Conservation (phyloP, 1,284 basidiomycete genomes). For the Cutaneotrichosporon mucoides region DNA sequence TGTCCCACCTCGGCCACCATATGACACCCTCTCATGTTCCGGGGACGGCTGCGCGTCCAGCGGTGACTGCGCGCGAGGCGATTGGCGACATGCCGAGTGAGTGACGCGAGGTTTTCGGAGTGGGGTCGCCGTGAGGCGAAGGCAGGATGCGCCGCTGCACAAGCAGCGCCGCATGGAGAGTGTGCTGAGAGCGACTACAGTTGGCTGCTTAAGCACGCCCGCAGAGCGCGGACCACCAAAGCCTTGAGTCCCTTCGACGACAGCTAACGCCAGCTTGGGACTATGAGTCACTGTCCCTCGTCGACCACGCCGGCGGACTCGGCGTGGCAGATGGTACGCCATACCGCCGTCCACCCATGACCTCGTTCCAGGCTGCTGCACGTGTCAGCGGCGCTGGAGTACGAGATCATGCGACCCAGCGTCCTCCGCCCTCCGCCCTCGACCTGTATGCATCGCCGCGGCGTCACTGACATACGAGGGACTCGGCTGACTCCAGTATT, state of each 20-base stretch:
- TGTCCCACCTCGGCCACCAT: too few relatives aligned
- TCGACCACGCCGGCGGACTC: background rate
- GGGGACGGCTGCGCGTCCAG: conserved; percentile 1
- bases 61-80: conserved; percentile 27
- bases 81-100: conserved; percentile 31
- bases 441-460: background rate
- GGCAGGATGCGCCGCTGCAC: too few relatives aligned
- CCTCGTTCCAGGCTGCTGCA: conserved; percentile 16
- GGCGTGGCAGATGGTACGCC: conserved; percentile 8
- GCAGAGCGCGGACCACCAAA: background rate
- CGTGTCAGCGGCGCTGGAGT: background rate
- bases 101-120: background rate
- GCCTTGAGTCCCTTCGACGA: background rate
- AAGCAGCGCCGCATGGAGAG: too few relatives aligned
- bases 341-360: conserved; percentile 12
- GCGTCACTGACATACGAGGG: too few relatives aligned
- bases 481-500: background rate
- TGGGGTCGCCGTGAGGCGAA: too few relatives aligned
- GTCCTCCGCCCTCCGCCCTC: background rate
- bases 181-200: too few relatives aligned
- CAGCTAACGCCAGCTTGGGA: background rate
- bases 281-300: background rate
- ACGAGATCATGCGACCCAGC: conserved; percentile 22
- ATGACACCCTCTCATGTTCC: too few relatives aligned
- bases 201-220: too few relatives aligned